Conservation (phyloP, 768 basidiomycete genomes). For the Austroboletus festivus region DNA sequence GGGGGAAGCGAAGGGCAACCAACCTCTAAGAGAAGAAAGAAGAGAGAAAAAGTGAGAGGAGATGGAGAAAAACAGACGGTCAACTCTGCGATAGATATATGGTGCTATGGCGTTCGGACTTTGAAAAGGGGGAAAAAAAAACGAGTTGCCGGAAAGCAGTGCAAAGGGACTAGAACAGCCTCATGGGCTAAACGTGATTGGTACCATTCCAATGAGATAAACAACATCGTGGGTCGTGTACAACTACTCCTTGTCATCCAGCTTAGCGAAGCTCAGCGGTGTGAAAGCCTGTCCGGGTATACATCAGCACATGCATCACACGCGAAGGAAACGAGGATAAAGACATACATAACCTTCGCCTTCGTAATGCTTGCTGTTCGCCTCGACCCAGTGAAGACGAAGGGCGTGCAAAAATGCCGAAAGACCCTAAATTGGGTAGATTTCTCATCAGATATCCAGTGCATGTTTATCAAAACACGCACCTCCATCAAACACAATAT, state of each 20-base stretch:
- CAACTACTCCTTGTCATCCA: conserved; percentile 36
- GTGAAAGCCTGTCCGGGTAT: conserved; percentile 40
- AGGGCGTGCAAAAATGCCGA: conserved; percentile 96
- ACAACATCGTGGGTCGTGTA: conserved; percentile 10
- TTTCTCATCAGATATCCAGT: conserved; percentile 6
- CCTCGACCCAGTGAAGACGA: conserved; percentile 97
- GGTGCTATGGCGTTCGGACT: conserved; percentile 24
- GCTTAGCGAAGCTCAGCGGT: conserved; percentile 45
- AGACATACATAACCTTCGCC: conserved; percentile 82
- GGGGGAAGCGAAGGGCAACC: not conserved
- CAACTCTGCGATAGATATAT: conserved; percentile 14
- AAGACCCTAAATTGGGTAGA: conserved; percentile 57
- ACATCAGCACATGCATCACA: conserved; percentile 27
- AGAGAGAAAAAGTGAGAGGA: conserved; percentile 29
- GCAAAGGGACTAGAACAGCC: conserved; percentile 9
- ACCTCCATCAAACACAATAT: conserved; percentile 97
- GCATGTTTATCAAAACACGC: conserved; percentile 30
- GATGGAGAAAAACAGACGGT: conserved; percentile 22
- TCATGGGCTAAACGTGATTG: conserved; percentile 16
- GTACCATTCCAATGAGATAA: conserved; percentile 14
- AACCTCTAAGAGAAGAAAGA: conserved; percentile 34
- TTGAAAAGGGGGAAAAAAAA: conserved; percentile 24
- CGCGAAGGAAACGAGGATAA: conserved; percentile 17
- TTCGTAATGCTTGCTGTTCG: conserved; percentile 94
- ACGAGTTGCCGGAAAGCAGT: not conserved